Evolutionary conservation across 2,329 filamentous ascomycete genomes (phyloP), one percentile per base, ranked within the genome.

Genomic region (Colletotrichum sp.): DNA sequence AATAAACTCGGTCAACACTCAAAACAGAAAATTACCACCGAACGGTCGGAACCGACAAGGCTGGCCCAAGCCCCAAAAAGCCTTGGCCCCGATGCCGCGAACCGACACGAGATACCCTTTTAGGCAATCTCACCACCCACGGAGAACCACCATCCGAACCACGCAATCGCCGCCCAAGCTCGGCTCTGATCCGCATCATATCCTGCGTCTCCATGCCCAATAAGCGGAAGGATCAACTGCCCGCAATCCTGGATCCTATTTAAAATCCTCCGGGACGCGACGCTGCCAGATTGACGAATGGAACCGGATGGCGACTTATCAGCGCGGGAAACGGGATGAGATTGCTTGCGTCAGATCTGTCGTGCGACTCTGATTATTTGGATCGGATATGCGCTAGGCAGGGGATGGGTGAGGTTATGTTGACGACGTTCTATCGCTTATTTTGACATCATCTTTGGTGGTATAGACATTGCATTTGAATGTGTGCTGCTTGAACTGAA

Each of bases 401-500:
- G 26, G 55, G 21, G 21, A 7, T 28, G 5, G 13, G 1, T 59
- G 55, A 59, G 21, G 7, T 59, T 59, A 59, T 10, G 0, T 59
- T 21, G 24, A 59, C 55, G 4, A 28, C 55, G 7, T 48, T 21
- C 12, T 48, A 6, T 21, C n/a, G 43, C 43, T 4, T 48, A 2
- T 48, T 48, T 48, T 43, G 36, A 43, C 16, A 3, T 0, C 36
- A 18, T 43, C 16, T 36, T 3, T 16, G 0, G 4, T 4, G 0
- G 8, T 1, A 5, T 3, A 10, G 4, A 18, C 5, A 2, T 9
- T 1, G 1, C 16, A 10, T 10, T 43, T 10, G 0, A 6, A 18
- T n/a, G 16, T 43, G 0, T 48, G 18, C 2, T 48, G 39, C 2
- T 7, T 12, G 3, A 7, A 6, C 9, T 48, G 18, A 4, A 48